phyloP scores from a whole-genome alignment of 148 eudicot genomes.

The Agrostemma githago region DNA sequence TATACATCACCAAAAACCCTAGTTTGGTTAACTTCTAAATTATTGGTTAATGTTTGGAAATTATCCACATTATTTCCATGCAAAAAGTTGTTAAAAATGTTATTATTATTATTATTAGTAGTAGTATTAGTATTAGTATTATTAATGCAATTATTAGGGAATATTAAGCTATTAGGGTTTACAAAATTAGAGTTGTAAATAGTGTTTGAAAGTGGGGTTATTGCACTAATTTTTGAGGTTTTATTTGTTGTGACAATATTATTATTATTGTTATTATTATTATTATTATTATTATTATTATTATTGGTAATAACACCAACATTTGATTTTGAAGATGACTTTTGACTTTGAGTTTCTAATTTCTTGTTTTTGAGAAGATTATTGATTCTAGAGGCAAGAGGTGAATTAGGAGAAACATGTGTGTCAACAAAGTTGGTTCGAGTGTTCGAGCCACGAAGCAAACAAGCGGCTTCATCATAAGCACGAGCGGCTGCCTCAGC shows the following conservation, averaged over 20 bases:
- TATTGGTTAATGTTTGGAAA: slow-evolving; percentile 13
- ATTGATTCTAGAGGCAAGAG: slow-evolving; percentile 55
- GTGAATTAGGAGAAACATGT: slow-evolving; percentile 46
- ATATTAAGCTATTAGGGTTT: slow-evolving; percentile 15
- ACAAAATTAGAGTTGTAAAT: not conserved
- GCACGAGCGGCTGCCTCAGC: slow-evolving; percentile 74
- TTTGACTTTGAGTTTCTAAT: slow-evolving; percentile 13
- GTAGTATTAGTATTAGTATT: not conserved
- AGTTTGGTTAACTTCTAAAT: slow-evolving; percentile 19
- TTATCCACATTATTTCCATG: slow-evolving; percentile 20
- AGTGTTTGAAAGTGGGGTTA: slow-evolving; percentile 1
- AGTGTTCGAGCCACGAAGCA: slow-evolving; percentile 60
- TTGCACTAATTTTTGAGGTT: slow-evolving; percentile 9
- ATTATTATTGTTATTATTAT: not conserved
- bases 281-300: no score
- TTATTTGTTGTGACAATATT: not conserved
- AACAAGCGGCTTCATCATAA: slow-evolving; percentile 66
- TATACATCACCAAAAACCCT: slow-evolving; percentile 54
- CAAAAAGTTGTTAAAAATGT: slow-evolving; percentile 13
- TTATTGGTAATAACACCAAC: not conserved
- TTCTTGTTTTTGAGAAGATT: slow-evolving; percentile 58
- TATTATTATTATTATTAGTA: not conserved
- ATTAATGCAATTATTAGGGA: slow-evolving; percentile 11
- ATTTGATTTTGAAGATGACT: slow-evolving; percentile 1
- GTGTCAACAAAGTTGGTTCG: slow-evolving; percentile 50